phyloP scores from a whole-genome alignment of 2,329 filamentous ascomycete species.

The Grosmannia huntii region DNA sequence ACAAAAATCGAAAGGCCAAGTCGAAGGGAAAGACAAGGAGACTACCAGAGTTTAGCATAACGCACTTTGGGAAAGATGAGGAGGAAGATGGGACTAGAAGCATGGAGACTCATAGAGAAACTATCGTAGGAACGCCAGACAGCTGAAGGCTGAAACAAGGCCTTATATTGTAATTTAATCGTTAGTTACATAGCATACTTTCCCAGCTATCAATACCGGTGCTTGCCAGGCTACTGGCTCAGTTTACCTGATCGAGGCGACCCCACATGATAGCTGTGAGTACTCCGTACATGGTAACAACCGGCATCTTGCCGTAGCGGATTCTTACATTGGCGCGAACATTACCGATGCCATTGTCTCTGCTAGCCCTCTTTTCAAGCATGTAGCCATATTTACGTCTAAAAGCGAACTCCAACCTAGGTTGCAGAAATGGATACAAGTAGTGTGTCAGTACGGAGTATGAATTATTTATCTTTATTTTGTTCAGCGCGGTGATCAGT shows the following conservation, averaged over 20 bases:
- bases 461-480: too few relatives aligned
- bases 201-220: background rate
- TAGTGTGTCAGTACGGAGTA: constrained; percentile 37
- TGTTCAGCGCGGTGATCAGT: too few relatives aligned
- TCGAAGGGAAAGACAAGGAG: constrained; percentile 21
- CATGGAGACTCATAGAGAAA: constrained; percentile 21
- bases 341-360: constrained; percentile 21
- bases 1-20: constrained; percentile 24
- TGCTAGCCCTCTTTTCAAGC: constrained; percentile 18
- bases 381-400: constrained; percentile 28
- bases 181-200: background rate
- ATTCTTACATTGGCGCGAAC: constrained; percentile 25
- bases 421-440: constrained; percentile 27
- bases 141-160: background rate
- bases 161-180: background rate
- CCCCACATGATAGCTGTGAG: too few relatives aligned
- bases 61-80: constrained; percentile 36
- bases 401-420: constrained; percentile 33
- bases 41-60: constrained; percentile 43
- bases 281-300: background rate
- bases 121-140: constrained; percentile 19
- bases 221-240: too few relatives aligned
- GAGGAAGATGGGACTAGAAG: constrained; percentile 24
- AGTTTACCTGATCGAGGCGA: too few relatives aligned
- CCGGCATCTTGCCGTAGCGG: background rate